A percentile compares a stretch with the other conserved stretches of the same genome.
phyloP scores from a whole-genome alignment of 2,329 filamentous ascomycete genomes.

The Aspergillus transmontanensis region DNA sequence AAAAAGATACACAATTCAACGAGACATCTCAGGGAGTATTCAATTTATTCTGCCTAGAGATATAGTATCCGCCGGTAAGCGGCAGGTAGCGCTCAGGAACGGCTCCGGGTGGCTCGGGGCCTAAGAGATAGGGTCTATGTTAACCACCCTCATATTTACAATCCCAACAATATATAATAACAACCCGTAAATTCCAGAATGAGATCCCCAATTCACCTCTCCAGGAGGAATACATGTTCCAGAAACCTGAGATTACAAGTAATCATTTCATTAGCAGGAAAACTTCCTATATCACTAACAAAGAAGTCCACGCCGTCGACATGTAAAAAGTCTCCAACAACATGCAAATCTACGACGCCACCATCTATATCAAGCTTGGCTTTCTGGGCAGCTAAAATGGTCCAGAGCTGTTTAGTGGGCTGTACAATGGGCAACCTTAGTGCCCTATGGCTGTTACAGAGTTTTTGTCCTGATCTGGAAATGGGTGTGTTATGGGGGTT shows the following conservation, averaged over 20 bases:
- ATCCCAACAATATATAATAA: too few relatives aligned
- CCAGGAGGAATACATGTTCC: neutral
- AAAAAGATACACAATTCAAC: neutral
- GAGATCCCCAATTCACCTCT: neutral
- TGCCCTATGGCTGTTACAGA: slow-evolving; percentile 58
- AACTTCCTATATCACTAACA: neutral
- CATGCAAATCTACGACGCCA: neutral
- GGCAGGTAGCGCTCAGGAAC: neutral
- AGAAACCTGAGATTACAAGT: neutral
- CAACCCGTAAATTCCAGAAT: neutral
- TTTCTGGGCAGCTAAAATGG: slow-evolving; percentile 50
- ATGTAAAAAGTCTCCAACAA: neutral
- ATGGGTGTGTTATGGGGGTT: slow-evolving; percentile 54
- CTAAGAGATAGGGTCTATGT: neutral
- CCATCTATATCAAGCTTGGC: neutral
- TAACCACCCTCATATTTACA: neutral
- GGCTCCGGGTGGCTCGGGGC: neutral
- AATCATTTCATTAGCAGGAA: neutral
- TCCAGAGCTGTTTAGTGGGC: slow-evolving; percentile 56
- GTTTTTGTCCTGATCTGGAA: slow-evolving; percentile 50
- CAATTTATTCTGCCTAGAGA: neutral
- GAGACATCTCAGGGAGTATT: neutral
- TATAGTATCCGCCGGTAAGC: neutral
- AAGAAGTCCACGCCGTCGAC: neutral
- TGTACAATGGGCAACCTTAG: slow-evolving; percentile 61